Evolutionary conservation across 352 stramenopile species (phyloP), one percentile per base, ranked within the genome.

Genomic region (Phytopythium mirpurense): DNA sequence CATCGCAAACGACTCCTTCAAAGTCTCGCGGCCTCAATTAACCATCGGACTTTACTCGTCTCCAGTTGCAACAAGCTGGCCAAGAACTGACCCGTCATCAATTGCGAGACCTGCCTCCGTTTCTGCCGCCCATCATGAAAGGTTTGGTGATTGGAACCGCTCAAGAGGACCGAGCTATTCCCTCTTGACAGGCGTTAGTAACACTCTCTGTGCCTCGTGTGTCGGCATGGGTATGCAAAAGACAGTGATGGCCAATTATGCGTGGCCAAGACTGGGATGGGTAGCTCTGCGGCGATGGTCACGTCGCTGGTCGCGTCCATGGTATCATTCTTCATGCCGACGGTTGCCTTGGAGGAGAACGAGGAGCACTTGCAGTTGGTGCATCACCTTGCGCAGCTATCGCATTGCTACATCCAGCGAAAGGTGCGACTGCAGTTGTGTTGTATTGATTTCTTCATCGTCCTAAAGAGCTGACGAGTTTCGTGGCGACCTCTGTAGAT

Each of bases 191-290:
- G n/a, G n/a, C n/a, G n/a, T n/a, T n/a, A n/a, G n/a, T n/a, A n/a
- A n/a, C n/a, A n/a, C n/a, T n/a, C n/a, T n/a, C n/a, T n/a, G n/a
- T n/a, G n/a, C n/a, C n/a, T n/a, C n/a, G n/a, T n/a, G 4, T 19
- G 41, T 12, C 35, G 27, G 7, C 18, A 4, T 11, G 16, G 16
- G 41, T 57, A 37, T 23, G 3, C 43, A 84, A 72, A 73, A 53
- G 51, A 52, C 46, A 34, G 53, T 41, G 44, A 62, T 37, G 79
- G 80, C 31, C 56, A 76, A 11, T 37, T 72, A 19, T 62, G 83
- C 34, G 83, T 96, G 14, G 74, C 90, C 23, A 99, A 99, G 70
- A 98, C 96, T 14, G 96, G 96, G 1, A 87, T 99, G 68, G 96
- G 96, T 32, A 98, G 89, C 56, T 98, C 90, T 23, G 96, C 96